Evolutionary conservation across 176 grass and related monocot genomes (phyloP).

Genomic region (Ensete glaucum): DNA sequence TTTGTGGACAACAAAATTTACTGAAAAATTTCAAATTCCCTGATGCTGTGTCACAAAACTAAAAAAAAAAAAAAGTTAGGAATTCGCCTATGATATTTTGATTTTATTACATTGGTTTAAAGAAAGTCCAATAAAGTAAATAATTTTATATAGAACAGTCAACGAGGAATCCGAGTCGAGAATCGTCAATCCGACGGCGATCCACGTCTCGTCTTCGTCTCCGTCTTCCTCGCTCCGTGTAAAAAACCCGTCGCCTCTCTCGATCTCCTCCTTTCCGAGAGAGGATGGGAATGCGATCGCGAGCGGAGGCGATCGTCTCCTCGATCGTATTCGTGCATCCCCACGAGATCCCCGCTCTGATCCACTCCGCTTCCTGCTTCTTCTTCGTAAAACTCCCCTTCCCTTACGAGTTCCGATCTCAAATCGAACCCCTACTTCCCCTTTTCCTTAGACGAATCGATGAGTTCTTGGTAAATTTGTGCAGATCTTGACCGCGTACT

Average conservation of each 20-base stretch:
- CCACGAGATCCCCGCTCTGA: slow-evolving; percentile 53
- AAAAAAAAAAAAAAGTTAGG: too few species aligned
- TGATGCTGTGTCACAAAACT: too few species aligned
- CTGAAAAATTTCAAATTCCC: too few species aligned
- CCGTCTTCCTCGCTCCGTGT: neutral
- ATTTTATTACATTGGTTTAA: too few species aligned
- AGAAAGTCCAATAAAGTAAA: too few species aligned
- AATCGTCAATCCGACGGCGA: neutral
- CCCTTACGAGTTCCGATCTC: neutral
- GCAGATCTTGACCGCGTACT: slow-evolving; percentile 78
- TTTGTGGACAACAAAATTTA: too few species aligned
- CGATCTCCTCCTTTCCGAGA: neutral
- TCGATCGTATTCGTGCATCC: slow-evolving; percentile 47
- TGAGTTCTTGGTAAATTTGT: neutral
- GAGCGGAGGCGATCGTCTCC: slow-evolving; percentile 43
- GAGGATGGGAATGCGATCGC: slow-evolving; percentile 21
- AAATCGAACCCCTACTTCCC: neutral
- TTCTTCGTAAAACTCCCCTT: slow-evolving; percentile 60
- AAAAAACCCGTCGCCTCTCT: neutral
- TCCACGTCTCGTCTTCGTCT: neutral
- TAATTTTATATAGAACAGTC: too few species aligned
- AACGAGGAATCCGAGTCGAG: neutral
- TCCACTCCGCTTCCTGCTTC: slow-evolving; percentile 74
- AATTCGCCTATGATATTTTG: too few species aligned
- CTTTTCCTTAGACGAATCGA: neutral